Conservation (phyloP, 768 basidiomycete genomes). For the Pulveroboletus sp. region DNA sequence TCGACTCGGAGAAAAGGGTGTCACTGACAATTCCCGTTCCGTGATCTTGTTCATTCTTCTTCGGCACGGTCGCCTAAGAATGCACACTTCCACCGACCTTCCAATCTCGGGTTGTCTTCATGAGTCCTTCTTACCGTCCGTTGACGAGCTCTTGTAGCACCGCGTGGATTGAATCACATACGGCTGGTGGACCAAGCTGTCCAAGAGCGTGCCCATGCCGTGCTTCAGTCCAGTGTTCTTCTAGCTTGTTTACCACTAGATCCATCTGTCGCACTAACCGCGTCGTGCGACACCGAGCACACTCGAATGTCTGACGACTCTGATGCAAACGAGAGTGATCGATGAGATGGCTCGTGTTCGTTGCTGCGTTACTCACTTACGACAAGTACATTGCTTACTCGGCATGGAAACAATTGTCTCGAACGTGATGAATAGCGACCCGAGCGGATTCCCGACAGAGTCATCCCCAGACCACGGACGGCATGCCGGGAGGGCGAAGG, state of each 20-base stretch:
- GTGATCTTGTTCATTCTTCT: neutral
- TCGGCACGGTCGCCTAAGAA: constrained; percentile 31
- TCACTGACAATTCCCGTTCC: constrained; percentile 3
- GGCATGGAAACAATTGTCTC: constrained; percentile 62
- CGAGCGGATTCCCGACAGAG: constrained; percentile 47
- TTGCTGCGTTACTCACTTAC: constrained; percentile 2
- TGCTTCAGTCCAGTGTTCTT: constrained; percentile 55
- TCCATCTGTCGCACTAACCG: constrained; percentile 9
- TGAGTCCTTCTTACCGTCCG: constrained; percentile 84
- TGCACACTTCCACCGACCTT: constrained; percentile 88
- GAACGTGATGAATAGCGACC: constrained; percentile 68
- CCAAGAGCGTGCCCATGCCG: constrained; percentile 81
- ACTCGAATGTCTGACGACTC: constrained; percentile 47
- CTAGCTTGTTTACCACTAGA: constrained; percentile 18
- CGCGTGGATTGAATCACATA: constrained; percentile 62
- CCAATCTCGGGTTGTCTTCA: constrained; percentile 94
- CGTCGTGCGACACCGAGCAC: constrained; percentile 8
- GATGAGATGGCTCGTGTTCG: constrained; percentile 13
- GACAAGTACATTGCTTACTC: constrained; percentile 71
- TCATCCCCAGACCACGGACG: constrained; percentile 28
- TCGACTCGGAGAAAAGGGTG: constrained; percentile 60
- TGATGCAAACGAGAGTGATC: constrained; percentile 41
- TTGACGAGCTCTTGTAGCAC: constrained; percentile 71
- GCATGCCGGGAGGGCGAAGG: constrained; percentile 32
- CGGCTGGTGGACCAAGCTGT: constrained; percentile 85